These are phyloP conservation scores for Cicer bijugum DNA, from an alignment of 306 rosid species.

Conservation along the genomic window DNA sequence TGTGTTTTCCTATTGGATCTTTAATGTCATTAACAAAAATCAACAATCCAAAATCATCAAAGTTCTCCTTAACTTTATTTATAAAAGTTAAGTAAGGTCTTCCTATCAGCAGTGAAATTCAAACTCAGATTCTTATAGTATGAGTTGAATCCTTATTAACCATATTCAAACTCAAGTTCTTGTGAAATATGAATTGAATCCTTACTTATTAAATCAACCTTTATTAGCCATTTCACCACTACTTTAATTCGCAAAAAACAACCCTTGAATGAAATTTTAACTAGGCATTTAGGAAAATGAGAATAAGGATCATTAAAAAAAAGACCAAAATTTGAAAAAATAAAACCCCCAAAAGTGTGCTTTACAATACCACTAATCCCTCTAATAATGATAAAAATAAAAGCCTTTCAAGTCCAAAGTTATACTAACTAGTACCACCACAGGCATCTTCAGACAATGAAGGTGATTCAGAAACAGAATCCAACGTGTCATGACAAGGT, in stretches of 20 bases:
- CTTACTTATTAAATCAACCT: not conserved
- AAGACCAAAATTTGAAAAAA: not conserved
- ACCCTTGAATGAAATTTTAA: not conserved
- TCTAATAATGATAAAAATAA: not conserved
- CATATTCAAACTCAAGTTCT: not conserved
- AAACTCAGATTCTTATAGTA: too few relatives aligned
- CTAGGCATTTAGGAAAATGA: conserved; percentile 6
- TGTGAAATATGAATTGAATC: not conserved
- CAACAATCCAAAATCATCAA: not conserved
- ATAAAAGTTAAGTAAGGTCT: too few relatives aligned
- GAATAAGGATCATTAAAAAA: not conserved
- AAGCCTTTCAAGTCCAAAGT: conserved; percentile 19
- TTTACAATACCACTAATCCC: conserved; percentile 41
- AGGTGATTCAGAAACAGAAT: conserved; percentile 82
- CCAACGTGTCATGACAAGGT: conserved; percentile 67
- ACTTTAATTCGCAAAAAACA: not conserved
- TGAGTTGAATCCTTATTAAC: not conserved
- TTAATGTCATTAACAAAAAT: not conserved
- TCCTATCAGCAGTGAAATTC: too few relatives aligned
- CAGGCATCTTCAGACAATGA: conserved; percentile 78
- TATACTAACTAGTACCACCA: conserved; percentile 56
- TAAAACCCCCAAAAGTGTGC: conserved; percentile 33
- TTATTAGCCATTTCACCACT: not conserved
- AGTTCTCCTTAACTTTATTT: not conserved
- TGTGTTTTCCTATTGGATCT: conserved; percentile 7